A percentile compares a stretch with the other conserved stretches of the same genome.
Conservation (phyloP, 495 filamentous ascomycete species). For the Oidiodendron maius region DNA sequence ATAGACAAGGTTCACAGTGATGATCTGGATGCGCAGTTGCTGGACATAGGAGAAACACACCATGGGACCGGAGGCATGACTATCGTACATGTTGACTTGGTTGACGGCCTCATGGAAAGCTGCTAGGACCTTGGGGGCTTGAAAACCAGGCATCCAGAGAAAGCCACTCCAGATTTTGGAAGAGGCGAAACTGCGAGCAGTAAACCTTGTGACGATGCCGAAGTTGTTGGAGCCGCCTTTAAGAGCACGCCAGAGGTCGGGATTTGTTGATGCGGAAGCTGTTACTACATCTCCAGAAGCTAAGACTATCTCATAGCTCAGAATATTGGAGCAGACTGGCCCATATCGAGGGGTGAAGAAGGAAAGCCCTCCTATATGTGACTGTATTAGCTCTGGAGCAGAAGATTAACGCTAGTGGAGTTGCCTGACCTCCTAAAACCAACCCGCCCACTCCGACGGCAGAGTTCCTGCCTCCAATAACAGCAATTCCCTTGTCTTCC, state of each 20-base stretch:
- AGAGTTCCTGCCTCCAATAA: slow-evolving; percentile 44
- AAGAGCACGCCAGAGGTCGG: slow-evolving; percentile 46
- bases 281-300: slow-evolving; percentile 40
- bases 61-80: slow-evolving; percentile 2
- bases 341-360: slow-evolving; percentile 36
- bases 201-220: slow-evolving; percentile 49
- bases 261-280: slow-evolving; percentile 33
- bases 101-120: slow-evolving; percentile 6
- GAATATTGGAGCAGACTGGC: slow-evolving; percentile 39
- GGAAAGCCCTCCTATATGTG: slow-evolving; percentile 26
- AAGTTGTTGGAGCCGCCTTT: slow-evolving; percentile 52
- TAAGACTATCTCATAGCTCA: slow-evolving; percentile 40
- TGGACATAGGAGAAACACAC: slow-evolving; percentile 7
- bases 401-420: not conserved
- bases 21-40: not conserved
- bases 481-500: slow-evolving; percentile 29
- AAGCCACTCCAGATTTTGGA: slow-evolving; percentile 37
- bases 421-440: slow-evolving; percentile 34
- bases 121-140: slow-evolving; percentile 1
- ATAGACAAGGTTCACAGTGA: slow-evolving; percentile 2
- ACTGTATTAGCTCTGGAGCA: not conserved
- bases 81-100: not conserved
- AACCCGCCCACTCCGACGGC: slow-evolving; percentile 52
- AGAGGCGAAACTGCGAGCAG: slow-evolving; percentile 32
- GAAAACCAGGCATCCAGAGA: slow-evolving; percentile 1